phyloP scores from a whole-genome alignment of 139 green algal species.

The Tetradesmus lagerheimii region DNA sequence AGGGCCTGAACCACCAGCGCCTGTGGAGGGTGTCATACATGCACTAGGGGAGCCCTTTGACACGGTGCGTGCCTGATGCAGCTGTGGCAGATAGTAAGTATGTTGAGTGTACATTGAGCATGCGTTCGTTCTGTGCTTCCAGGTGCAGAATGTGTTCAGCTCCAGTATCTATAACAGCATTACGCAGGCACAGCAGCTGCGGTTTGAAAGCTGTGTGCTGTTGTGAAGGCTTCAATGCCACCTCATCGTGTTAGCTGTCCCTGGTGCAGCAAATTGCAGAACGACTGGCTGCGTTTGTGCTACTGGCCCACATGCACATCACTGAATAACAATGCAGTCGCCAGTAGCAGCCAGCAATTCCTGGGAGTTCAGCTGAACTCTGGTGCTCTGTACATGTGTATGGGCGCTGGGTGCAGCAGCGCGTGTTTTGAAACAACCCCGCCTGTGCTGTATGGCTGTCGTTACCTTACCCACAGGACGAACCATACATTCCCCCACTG shows the following conservation, averaged over 20 bases:
- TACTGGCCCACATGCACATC: no score
- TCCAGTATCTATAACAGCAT: no score
- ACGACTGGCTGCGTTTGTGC: not conserved
- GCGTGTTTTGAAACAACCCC: no score
- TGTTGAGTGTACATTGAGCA: no score
- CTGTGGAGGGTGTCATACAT: not conserved
- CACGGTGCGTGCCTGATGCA: not conserved
- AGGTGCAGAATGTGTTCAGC: no score
- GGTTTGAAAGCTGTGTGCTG: not conserved
- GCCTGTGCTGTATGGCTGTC: not conserved
- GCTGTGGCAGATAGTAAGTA: not conserved
- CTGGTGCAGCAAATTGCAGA: not conserved
- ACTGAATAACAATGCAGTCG: no score
- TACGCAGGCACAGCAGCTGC: no score
- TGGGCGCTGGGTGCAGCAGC: not conserved
- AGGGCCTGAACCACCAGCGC: constrained; percentile 23
- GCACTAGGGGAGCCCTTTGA: constrained; percentile 27
- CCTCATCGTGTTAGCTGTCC: not conserved
- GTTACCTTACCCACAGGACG: not conserved
- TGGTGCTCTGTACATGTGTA: not conserved
- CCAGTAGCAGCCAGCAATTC: not conserved
- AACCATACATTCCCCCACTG: not conserved
- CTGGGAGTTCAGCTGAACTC: not conserved
- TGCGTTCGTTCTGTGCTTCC: no score
- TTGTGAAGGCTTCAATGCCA: not conserved